Base-by-base conservation (phyloP, 2,329 filamentous ascomycete species). In the Hypoxylon sp. region DNA sequence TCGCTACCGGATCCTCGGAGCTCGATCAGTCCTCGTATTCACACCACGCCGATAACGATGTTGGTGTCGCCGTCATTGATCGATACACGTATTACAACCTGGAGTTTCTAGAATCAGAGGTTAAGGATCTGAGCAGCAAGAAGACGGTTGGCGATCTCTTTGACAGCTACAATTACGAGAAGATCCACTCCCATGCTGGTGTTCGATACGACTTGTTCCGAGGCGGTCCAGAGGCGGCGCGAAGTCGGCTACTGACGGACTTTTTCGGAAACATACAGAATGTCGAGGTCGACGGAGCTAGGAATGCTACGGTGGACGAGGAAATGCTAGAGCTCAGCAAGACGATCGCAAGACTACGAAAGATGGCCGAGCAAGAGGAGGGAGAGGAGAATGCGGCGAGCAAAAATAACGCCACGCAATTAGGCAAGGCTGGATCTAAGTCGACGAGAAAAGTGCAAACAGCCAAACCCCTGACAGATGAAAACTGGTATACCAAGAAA, bases 251-350 rank as follows among this genome's bases (percentile, higher is more conserved):
- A 20, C 85, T 99, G 29, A 95, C 96, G 64, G 94, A 99, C 69
- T 99, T 99, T 74, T 97, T 99, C 59, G 94, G 94, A 16, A 99
- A 97, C 69, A 91, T 97, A 9, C 94, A 99, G 70, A 96, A 93
- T 62, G 92, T 99, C 3, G 94, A 97, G 72, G 84, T 97, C 3
- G 90, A 94, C 60, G 79, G 79, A 17, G 75, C 77, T 32, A 78
- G 81, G 50, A 81, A 80, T 52, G 73, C 76, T 44, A 81, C 75
- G 26, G 79, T 84, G 34, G 84, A 86, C 38, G 87, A 92, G 61
- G 91, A 97, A 63, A 73, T 97, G 54, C 74, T 89, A 23, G 83
- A 86, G n/a, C 79, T 97, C 36, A 89, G 89, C 67, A 80, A 77
- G 72, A 84, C 81, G 26, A 87, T 88, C 62, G 78, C 80, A 2